phyloP scores from a whole-genome alignment of 345 rosid genomes.

The Eucalyptus melliodora region DNA sequence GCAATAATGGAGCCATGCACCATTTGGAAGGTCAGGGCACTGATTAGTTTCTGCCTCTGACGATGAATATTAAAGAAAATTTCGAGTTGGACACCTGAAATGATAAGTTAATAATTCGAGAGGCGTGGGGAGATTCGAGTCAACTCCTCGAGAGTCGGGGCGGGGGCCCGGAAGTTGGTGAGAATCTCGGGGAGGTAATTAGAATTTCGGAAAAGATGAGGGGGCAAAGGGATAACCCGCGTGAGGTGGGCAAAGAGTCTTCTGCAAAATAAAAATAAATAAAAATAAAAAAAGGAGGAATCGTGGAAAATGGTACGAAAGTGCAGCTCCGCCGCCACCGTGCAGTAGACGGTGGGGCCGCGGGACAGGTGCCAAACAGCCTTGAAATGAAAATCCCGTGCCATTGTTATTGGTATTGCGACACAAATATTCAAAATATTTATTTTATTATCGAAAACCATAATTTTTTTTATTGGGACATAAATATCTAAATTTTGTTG shows the following conservation, averaged over 20 bases:
- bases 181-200: neutral
- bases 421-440: neutral
- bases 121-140: neutral
- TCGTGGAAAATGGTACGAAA: neutral
- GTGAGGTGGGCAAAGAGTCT: neutral
- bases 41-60: neutral
- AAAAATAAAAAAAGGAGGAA: rapidly evolving
- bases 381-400: neutral
- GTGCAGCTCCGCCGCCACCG: neutral
- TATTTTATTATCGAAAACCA: too few species aligned
- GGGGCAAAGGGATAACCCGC: neutral
- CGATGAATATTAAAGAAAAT: neutral
- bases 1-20: neutral
- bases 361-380: neutral
- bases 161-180: neutral
- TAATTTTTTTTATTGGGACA: too few species aligned
- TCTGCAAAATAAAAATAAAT: neutral
- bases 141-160: neutral
- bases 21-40: neutral
- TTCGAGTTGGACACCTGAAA: neutral
- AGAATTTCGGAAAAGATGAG: neutral
- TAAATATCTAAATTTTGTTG: neutral
- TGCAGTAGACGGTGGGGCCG: neutral
- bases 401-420: too few species aligned
- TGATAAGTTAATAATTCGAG: neutral